Evolutionary conservation across 768 basidiomycete species (phyloP), one percentile per base, ranked within the genome.

Genomic region (Termitomyces sp.): DNA sequence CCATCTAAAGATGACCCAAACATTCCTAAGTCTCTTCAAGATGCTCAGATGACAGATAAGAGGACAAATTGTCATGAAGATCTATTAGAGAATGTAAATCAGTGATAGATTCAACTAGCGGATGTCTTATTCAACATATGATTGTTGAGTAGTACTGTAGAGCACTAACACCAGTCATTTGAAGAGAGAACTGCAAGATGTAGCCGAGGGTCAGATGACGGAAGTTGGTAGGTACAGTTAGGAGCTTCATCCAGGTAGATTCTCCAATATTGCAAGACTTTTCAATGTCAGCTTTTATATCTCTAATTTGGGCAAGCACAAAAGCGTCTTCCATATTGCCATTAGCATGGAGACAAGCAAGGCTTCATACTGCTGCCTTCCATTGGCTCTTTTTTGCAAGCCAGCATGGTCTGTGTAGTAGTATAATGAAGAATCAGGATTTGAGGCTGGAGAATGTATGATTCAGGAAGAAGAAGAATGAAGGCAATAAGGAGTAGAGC

Each of bases 91-190:
- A 24, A 18, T 22, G 24, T 2, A 47, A 7, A 35, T 36, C 13
- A 42, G 26, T 42, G 10, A 18, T 18, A 10, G 24, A 6, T 22
- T 10, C 13, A 10, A 7, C 7, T 55, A 16, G 18, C 9, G 33
- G 24, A 24, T 12, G 8, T 30, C 9, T 14, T 26, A 22, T 24
- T 16, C 12, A 20, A 60, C 68, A 50, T 58, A 76, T 75, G 24
- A 71, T 73, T 0, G 76, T 77, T 4, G 78, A 79, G 64, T 80
- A 81, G 66, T 80, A 81, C 60, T 82, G 81, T 40, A 85, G 81
- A 40, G 77, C 80, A 51, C 78, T 80, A 54, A 83, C 75, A 66
- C 79, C 83, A 9, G 83, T 85, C 80, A 83, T 83, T 62, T 85
- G 83, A 9, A 83, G 80, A 8, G 79, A 80, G 63, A 82, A 81